These are phyloP conservation scores for Neurospora discreta DNA, from an alignment of 495 filamentous ascomycete genomes.

Conservation along the genomic window DNA sequence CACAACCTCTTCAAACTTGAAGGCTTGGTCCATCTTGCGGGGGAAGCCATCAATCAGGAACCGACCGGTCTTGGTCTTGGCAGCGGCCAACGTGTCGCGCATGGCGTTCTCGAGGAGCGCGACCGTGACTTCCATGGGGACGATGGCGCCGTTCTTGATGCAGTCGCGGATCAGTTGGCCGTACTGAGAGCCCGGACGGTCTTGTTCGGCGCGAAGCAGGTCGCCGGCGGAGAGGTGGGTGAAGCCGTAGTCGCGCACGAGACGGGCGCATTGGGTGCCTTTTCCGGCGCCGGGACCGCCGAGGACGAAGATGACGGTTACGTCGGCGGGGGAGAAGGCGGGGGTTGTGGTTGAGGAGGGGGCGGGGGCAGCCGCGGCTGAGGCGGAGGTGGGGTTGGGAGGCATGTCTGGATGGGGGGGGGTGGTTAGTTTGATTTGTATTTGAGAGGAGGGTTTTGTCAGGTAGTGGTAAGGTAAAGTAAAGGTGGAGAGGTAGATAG, in stretches of 20 bases:
- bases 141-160: constrained; percentile 88
- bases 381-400: constrained; percentile 8
- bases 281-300: constrained; percentile 72
- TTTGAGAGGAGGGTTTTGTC: neutral
- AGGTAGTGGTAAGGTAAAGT: neutral
- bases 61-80: constrained; percentile 32
- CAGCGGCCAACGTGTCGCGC: constrained; percentile 44
- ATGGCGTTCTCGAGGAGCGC: constrained; percentile 87
- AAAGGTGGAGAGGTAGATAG: neutral
- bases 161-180: constrained; percentile 80
- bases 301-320: constrained; percentile 82
- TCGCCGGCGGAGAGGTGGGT: constrained; percentile 88
- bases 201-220: constrained; percentile 85
- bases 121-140: constrained; percentile 98
- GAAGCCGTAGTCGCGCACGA: constrained; percentile 87
- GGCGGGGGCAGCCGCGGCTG: constrained; percentile 15
- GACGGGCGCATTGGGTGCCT: constrained; percentile 78
- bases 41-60: constrained; percentile 96
- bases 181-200: constrained; percentile 72
- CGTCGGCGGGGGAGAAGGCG: constrained; percentile 66
- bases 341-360: constrained; percentile 46
- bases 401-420: constrained; percentile 8
- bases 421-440: neutral
- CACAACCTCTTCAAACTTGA: constrained; percentile 84
- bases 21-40: constrained; percentile 90